Evolutionary conservation across 768 basidiomycete genomes (phyloP).

Genomic region (Cubamyces sp.): DNA sequence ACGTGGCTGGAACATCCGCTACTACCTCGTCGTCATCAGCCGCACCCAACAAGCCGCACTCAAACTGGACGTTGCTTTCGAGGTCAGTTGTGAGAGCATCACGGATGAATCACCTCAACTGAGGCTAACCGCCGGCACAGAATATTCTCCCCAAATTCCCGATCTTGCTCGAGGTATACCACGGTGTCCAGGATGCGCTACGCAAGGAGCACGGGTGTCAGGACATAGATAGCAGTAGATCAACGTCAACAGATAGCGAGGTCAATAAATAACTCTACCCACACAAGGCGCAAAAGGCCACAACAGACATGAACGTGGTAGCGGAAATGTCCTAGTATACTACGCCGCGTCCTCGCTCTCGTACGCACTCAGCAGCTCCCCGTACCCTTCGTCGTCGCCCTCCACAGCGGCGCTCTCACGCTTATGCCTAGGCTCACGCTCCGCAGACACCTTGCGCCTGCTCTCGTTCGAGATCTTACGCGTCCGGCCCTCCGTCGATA

Average conservation of each 20-base stretch:
- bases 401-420: conserved; percentile 74
- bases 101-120: not conserved
- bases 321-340: not conserved
- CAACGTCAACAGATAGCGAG: conserved; percentile 11
- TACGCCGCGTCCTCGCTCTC: conserved; percentile 65
- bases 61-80: conserved; percentile 58
- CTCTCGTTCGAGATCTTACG: conserved; percentile 29
- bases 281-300: not conserved
- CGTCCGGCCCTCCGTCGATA: conserved; percentile 33
- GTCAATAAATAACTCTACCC: conserved; percentile 18
- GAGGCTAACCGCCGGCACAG: conserved; percentile 40
- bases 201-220: conserved; percentile 25
- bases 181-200: conserved; percentile 56
- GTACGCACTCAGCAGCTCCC: conserved; percentile 78
- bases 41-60: conserved; percentile 35
- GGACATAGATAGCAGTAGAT: conserved; percentile 14
- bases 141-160: conserved; percentile 66
- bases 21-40: conserved; percentile 60
- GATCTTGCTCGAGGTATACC: conserved; percentile 62
- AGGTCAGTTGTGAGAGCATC: conserved; percentile 46
- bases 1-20: conserved; percentile 70
- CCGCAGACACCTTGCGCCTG: conserved; percentile 49
- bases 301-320: not conserved
- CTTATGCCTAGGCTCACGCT: conserved; percentile 42
- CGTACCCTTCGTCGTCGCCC: conserved; percentile 77